Conservation (phyloP, 2,329 filamentous ascomycete genomes). For the Dothideomycetidae sp. region DNA sequence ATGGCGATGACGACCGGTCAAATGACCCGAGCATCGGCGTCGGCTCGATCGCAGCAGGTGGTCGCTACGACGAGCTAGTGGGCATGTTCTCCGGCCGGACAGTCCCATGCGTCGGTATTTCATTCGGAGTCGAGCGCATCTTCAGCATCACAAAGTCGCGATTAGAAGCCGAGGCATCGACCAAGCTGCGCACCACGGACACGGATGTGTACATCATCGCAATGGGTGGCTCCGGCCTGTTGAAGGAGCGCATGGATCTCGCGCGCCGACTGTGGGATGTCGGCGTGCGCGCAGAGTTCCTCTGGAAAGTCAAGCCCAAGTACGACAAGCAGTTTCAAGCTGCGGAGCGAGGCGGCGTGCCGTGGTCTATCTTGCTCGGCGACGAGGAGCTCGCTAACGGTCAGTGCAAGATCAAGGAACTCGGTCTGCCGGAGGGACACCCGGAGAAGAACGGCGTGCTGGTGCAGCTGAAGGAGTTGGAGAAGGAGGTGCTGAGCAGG, state of each 20-base stretch:
- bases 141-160: constrained; percentile 80
- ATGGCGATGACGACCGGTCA: constrained; percentile 52
- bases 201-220: constrained; percentile 93
- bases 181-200: constrained; percentile 52
- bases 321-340: constrained; percentile 81
- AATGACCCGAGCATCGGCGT: constrained; percentile 71
- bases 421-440: constrained; percentile 66
- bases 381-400: constrained; percentile 76
- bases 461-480: constrained; percentile 50
- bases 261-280: constrained; percentile 68
- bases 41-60: constrained; percentile 77
- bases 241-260: constrained; percentile 73
- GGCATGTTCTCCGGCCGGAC: constrained; percentile 87
- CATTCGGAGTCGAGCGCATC: constrained; percentile 90
- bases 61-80: constrained; percentile 83
- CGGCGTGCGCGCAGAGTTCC: constrained; percentile 81
- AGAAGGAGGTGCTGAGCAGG: constrained; percentile 45
- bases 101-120: constrained; percentile 83
- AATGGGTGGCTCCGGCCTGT: constrained; percentile 69
- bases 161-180: constrained; percentile 46
- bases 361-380: constrained; percentile 77
- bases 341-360: constrained; percentile 64
- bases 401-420: constrained; percentile 77
- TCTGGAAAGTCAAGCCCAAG: constrained; percentile 83
- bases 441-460: constrained; percentile 80